These are phyloP conservation scores for Cephalotrichum gorgonifer DNA, from an alignment of 2,329 filamentous ascomycete species.

Conservation along the genomic window DNA sequence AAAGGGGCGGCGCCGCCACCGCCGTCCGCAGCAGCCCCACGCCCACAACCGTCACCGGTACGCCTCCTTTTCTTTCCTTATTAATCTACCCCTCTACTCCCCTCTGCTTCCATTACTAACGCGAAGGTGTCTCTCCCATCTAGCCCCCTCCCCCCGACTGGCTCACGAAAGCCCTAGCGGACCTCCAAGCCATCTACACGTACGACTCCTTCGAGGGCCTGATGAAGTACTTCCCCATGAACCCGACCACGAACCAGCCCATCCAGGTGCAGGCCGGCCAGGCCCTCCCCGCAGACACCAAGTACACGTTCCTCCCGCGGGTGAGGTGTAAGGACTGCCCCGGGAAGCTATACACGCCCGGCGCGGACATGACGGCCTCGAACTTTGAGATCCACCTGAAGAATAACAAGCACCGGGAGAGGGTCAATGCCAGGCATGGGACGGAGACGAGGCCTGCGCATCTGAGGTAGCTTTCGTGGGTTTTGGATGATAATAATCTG, in stretches of 20 bases:
- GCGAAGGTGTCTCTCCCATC: not conserved
- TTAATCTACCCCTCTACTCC: slow-evolving; percentile 1
- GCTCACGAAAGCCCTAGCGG: slow-evolving; percentile 65
- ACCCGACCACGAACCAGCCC: slow-evolving; percentile 57
- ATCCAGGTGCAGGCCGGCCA: slow-evolving; percentile 40
- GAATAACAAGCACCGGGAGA: slow-evolving; percentile 70
- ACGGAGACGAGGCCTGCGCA: slow-evolving; percentile 11
- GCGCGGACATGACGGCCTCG: slow-evolving; percentile 70
- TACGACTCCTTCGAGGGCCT: slow-evolving; percentile 77
- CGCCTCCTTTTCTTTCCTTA: slow-evolving; percentile 10
- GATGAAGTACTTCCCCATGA: slow-evolving; percentile 83
- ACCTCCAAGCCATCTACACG: slow-evolving; percentile 61
- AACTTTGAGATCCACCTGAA: slow-evolving; percentile 92
- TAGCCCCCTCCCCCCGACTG: slow-evolving; percentile 81
- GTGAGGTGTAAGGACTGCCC: slow-evolving; percentile 90
- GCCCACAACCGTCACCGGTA: slow-evolving; percentile 6
- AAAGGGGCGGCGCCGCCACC: slow-evolving; percentile 12
- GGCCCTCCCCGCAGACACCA: slow-evolving; percentile 51
- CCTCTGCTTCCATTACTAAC: not conserved
- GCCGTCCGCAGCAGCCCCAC: slow-evolving; percentile 20
- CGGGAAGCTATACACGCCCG: slow-evolving; percentile 86
- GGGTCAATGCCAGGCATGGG: slow-evolving; percentile 35
- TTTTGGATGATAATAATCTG: not conserved
- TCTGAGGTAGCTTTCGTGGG: not conserved
- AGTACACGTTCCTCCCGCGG: slow-evolving; percentile 75